These are phyloP conservation scores for Hypomyces rosellus DNA, from an alignment of 2,329 filamentous ascomycete genomes.

Conservation along the genomic window DNA sequence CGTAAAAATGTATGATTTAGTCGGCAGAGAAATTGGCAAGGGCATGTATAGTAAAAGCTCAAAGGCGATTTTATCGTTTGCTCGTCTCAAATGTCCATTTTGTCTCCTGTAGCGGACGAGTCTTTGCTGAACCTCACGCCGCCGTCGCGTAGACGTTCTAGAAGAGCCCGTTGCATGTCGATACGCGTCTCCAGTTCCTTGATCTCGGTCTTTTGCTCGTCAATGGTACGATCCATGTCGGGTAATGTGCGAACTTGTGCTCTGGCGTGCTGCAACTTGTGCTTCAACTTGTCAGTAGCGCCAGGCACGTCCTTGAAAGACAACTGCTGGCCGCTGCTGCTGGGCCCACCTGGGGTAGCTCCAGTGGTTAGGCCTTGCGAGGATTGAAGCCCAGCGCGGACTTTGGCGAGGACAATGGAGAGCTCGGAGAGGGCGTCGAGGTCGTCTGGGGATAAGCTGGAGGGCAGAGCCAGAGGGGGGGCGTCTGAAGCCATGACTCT, in stretches of 20 bases:
- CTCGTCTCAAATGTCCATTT: slow-evolving; percentile 35
- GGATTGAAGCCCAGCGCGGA: slow-evolving; percentile 49
- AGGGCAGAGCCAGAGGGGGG: slow-evolving; percentile 46
- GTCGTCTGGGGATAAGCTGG: slow-evolving; percentile 68
- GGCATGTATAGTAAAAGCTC: background rate
- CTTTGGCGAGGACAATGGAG: slow-evolving; percentile 67
- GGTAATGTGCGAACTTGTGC: slow-evolving; percentile 58
- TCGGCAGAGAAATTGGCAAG: background rate
- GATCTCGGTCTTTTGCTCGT: slow-evolving; percentile 68
- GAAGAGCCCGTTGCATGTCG: slow-evolving; percentile 51
- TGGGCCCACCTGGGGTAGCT: slow-evolving; percentile 29
- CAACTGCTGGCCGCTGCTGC: slow-evolving; percentile 31
- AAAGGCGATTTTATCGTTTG: no score
- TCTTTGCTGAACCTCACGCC: slow-evolving; percentile 29
- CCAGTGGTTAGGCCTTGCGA: slow-evolving; percentile 34
- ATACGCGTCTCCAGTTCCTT: slow-evolving; percentile 58
- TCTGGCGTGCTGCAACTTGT: slow-evolving; percentile 75
- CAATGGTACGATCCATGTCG: slow-evolving; percentile 60
- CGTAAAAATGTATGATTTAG: no score
- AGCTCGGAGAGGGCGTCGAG: slow-evolving; percentile 84
- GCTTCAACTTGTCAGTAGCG: slow-evolving; percentile 71
- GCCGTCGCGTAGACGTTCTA: slow-evolving; percentile 48
- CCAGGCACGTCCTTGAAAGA: slow-evolving; percentile 69
- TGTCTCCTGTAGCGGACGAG: slow-evolving; percentile 23
- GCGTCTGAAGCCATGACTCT: slow-evolving; percentile 25